Evolutionary conservation across 129 eudicot genomes (phyloP), one percentile per base, ranked within the genome.

Genomic region (Cynara cardunculus): DNA sequence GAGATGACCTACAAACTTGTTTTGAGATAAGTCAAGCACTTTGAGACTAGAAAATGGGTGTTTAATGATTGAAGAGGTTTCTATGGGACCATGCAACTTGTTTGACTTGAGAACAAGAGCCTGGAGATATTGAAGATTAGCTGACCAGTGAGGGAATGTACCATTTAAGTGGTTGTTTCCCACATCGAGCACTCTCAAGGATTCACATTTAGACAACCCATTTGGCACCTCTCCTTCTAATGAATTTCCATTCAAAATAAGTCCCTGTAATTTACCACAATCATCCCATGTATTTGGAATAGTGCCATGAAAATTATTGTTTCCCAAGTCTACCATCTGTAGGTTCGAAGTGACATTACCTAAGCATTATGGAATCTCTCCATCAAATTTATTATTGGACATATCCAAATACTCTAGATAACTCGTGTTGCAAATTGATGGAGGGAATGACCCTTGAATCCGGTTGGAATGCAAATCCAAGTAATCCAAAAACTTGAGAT

Each of bases 11-110:
- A 24, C 64, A 34, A 89, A 79, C n/a, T 21, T 25, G n/a, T 89
- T 89, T 2, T 71, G 16, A 4, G 93, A 85, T 35, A 89, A 53
- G 80, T 85, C 90, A n/a, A 89, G 66, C 7, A 89, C 78, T 74
- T 46, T 80, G 12, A 89, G 21, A 31, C 25, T 74, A 27, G 85
- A 75, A 69, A 87, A 82, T 0, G 80, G 69, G 8, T 22, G 67
- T 16, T 77, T 26, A 7, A 14, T 4, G 18, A 0, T 25, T 0
- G 75, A 79, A 37, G 59, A 18, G 6, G 27, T 18, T 39, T 12
- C n/a, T 35, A 87, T 71, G 1, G 34, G 24, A 18, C 93, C 93
- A 44, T 78, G 74, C 21, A 89, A 79, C 6, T 12, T 66, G 64
- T 89, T 89, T 2, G 85, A 79, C 64, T 69, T 82, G 53, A 89